Conservation (phyloP, 1,284 basidiomycete species). For the Xanthoconium separans region DNA sequence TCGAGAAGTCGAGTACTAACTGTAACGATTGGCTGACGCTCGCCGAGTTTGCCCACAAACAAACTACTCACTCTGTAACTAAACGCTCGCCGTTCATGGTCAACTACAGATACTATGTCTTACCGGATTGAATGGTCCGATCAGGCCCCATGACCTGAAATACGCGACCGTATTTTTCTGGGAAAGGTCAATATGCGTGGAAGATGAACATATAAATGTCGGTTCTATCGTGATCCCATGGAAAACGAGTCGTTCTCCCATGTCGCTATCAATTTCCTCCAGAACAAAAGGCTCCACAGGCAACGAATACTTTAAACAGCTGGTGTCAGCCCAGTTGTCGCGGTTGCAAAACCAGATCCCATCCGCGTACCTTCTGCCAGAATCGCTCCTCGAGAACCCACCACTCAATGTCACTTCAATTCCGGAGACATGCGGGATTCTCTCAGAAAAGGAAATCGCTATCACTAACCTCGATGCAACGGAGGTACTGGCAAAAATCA, state of each 20-base stretch:
- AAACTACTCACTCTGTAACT: too few relatives aligned
- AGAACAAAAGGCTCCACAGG: conserved; percentile 27
- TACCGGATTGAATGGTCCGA: too few relatives aligned
- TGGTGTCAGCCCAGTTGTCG: conserved; percentile 17
- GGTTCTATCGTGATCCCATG: neutral
- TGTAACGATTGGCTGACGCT: too few relatives aligned
- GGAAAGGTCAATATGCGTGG: too few relatives aligned
- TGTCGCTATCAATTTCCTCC: conserved; percentile 19
- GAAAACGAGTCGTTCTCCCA: neutral
- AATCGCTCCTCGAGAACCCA: conserved; percentile 17
- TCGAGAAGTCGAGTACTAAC: too few relatives aligned
- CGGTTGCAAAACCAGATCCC: conserved; percentile 29
- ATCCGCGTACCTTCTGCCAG: conserved; percentile 12
- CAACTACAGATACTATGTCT: too few relatives aligned
- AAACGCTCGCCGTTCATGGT: too few relatives aligned
- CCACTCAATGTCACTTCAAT: conserved; percentile 31
- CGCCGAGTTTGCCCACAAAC: too few relatives aligned
- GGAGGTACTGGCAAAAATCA: conserved; percentile 20
- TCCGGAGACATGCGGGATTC: conserved; percentile 40
- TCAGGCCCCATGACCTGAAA: too few relatives aligned
- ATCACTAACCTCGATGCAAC: conserved; percentile 42
- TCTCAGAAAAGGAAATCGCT: conserved; percentile 39
- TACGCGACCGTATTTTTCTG: too few relatives aligned
- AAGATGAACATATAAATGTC: neutral
- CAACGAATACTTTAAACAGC: conserved; percentile 18